These are phyloP conservation scores for Sugiyamaella mastotermitis DNA, from an alignment of 805 yeast species.

Conservation along the genomic window DNA sequence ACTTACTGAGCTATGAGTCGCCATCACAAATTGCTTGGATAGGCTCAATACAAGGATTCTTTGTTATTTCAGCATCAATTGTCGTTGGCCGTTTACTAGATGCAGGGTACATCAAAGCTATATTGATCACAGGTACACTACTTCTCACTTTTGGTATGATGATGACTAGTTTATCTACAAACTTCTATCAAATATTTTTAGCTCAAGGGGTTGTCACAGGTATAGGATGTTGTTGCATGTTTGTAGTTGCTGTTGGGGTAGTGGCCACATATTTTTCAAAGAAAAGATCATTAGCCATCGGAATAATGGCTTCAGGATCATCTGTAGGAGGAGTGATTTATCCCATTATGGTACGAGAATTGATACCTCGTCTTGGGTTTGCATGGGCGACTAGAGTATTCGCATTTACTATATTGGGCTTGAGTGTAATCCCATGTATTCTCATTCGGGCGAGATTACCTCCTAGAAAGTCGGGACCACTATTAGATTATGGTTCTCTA, in stretches of 20 bases:
- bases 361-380: conserved; percentile 41
- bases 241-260: conserved; percentile 40
- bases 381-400: conserved; percentile 43
- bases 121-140: conserved; percentile 22
- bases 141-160: conserved; percentile 26
- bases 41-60: conserved; percentile 29
- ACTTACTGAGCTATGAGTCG: conserved; percentile 23
- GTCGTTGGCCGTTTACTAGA: conserved; percentile 28
- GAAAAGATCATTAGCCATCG: conserved; percentile 39
- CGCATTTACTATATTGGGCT: conserved; percentile 35
- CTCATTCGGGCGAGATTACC: conserved; percentile 24
- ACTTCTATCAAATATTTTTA: conserved; percentile 45
- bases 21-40: conserved; percentile 31
- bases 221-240: conserved; percentile 38
- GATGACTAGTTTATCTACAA: conserved; percentile 31
- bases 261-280: conserved; percentile 41
- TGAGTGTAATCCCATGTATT: conserved; percentile 21
- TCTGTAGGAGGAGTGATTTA: conserved; percentile 45
- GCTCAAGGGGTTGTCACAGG: conserved; percentile 47
- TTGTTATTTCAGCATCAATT: conserved; percentile 24
- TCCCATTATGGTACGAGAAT: conserved; percentile 41
- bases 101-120: conserved; percentile 20
- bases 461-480: conserved; percentile 21
- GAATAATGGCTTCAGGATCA: conserved; percentile 44
- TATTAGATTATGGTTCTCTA: conserved; percentile 19